These are phyloP conservation scores for Saturnispora bothae DNA, from an alignment of 805 yeast species.

Conservation along the genomic window DNA sequence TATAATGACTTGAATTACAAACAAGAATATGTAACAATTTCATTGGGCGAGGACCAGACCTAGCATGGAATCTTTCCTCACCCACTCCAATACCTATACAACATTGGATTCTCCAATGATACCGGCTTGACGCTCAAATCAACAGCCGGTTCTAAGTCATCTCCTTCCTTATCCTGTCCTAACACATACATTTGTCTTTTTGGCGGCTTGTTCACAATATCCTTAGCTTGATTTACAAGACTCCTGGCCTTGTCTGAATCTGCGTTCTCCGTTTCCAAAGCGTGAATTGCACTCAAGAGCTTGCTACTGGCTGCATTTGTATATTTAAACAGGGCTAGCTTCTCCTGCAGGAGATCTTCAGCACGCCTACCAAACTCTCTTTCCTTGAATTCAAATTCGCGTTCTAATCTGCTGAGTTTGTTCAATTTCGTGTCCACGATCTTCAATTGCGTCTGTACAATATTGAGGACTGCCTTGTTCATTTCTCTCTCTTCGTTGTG, in stretches of 20 bases:
- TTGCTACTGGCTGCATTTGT: constrained; percentile 42
- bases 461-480: constrained; percentile 44
- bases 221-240: constrained; percentile 22
- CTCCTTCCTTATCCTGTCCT: constrained; percentile 19
- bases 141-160: constrained; percentile 15
- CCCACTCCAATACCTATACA: constrained; percentile 60
- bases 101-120: constrained; percentile 50
- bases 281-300: constrained; percentile 29
- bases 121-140: constrained; percentile 37
- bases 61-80: no score
- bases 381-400: constrained; percentile 54
- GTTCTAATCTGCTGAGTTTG: constrained; percentile 52
- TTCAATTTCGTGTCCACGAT: constrained; percentile 55
- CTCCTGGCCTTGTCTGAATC: constrained; percentile 16
- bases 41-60: no score
- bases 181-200: constrained; percentile 25
- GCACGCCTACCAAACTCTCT: constrained; percentile 50
- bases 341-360: constrained; percentile 55
- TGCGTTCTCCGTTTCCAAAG: constrained; percentile 12
- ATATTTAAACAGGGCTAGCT: constrained; percentile 54
- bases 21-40: no score
- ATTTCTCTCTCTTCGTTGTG: constrained; percentile 72
- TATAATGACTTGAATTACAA: no score
- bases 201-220: constrained; percentile 23
- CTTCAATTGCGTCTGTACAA: constrained; percentile 51